Conservation (phyloP, 768 basidiomycete genomes). For the Tulasnella sp. region DNA sequence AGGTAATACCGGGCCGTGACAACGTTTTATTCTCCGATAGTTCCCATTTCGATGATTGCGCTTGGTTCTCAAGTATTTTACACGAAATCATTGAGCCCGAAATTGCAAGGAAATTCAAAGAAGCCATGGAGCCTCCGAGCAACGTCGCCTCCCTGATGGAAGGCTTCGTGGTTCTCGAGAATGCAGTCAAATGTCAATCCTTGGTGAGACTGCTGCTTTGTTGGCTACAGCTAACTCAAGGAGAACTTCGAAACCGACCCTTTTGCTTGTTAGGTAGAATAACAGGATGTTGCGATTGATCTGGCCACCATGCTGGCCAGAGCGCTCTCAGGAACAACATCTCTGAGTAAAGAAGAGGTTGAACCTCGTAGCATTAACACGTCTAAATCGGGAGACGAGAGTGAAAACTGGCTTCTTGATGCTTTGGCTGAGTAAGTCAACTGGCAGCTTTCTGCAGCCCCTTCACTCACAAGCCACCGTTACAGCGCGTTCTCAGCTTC, state of each 20-base stretch:
- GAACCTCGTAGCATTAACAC: background rate
- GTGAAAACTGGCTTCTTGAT: background rate
- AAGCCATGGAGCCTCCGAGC: too few species aligned
- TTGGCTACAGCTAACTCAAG: too few species aligned
- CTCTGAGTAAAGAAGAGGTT: background rate
- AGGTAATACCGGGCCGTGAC: too few species aligned
- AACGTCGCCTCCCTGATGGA: too few species aligned
- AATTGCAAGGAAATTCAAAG: too few species aligned
- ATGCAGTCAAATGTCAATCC: too few species aligned
- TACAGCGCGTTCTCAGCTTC: background rate
- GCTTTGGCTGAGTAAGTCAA: background rate
- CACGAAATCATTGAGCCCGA: too few species aligned
- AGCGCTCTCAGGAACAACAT: background rate
- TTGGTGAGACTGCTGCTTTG: too few species aligned
- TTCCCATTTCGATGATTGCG: too few species aligned
- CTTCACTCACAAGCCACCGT: background rate
- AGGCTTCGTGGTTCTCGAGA: too few species aligned
- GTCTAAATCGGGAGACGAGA: background rate
- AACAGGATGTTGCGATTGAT: background rate
- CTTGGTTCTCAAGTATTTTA: too few species aligned
- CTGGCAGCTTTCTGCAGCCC: background rate
- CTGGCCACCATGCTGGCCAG: background rate
- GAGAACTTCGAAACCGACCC: background rate
- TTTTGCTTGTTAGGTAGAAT: background rate
- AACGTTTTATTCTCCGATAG: too few species aligned